Conservation (phyloP, 2,329 filamentous ascomycete genomes). For the Nemania sp. region DNA sequence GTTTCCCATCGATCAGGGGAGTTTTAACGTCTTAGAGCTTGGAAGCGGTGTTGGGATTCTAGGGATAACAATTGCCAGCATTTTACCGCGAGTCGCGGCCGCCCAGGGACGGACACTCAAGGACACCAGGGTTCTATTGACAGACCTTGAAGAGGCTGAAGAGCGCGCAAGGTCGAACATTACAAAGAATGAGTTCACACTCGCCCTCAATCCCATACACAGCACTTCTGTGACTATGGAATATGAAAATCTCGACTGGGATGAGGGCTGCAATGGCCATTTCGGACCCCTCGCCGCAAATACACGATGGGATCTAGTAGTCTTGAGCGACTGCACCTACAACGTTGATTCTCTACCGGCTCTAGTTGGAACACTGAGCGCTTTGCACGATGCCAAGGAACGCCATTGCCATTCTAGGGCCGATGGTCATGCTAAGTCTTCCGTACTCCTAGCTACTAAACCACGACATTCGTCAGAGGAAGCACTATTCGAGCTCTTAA, state of each 20-base stretch:
- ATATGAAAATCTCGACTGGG: constrained; percentile 70
- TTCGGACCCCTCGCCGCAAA: constrained; percentile 58
- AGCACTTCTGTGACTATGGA: constrained; percentile 46
- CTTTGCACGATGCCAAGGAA: constrained; percentile 58
- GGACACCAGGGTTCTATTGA: constrained; percentile 59
- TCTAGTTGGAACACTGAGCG: constrained; percentile 65
- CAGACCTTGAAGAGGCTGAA: constrained; percentile 67
- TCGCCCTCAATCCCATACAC: constrained; percentile 3
- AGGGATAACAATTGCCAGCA: constrained; percentile 61
- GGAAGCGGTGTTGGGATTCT: constrained; percentile 69
- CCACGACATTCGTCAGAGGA: constrained; percentile 66
- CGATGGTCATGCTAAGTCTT: constrained; percentile 47
- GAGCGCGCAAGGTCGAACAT: constrained; percentile 63
- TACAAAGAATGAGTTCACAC: constrained; percentile 29
- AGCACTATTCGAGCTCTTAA: constrained; percentile 62
- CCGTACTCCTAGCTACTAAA: constrained; percentile 67
- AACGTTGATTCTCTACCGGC: constrained; percentile 68
- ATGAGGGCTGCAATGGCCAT: constrained; percentile 59
- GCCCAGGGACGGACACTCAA: constrained; percentile 33
- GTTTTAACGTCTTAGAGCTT: constrained; percentile 64
- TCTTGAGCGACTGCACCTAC: constrained; percentile 72
- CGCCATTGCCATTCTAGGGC: constrained; percentile 12
- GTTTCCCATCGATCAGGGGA: constrained; percentile 40
- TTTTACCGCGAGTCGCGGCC: constrained; percentile 46
- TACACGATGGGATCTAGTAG: constrained; percentile 63